These are phyloP conservation scores for Curvularia lunata DNA, from an alignment of 2,329 filamentous ascomycete species.

Conservation along the genomic window DNA sequence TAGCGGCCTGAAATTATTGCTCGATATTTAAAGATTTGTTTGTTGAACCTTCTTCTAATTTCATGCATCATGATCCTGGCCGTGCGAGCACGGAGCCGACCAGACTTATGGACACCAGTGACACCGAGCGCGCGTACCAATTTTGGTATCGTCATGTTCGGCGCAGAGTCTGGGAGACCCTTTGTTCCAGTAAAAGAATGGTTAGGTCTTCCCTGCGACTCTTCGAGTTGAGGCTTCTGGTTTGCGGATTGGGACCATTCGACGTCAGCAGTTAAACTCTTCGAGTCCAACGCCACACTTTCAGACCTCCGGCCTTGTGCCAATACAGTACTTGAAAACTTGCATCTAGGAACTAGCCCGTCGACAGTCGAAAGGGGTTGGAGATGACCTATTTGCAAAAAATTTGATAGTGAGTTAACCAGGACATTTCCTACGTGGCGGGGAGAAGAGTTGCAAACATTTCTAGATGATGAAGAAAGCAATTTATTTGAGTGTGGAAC, in stretches of 20 bases:
- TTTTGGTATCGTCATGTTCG: constrained; percentile 4
- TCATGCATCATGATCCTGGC: constrained; percentile 8
- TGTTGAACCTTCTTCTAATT: neutral
- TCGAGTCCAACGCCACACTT: neutral
- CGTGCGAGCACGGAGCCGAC: constrained; percentile 8
- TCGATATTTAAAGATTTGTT: neutral
- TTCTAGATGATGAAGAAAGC: neutral
- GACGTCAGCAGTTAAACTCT: neutral
- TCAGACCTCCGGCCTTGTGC: neutral
- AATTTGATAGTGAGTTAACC: neutral
- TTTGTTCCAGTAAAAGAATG: neutral
- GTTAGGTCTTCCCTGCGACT: neutral
- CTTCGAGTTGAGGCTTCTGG: neutral
- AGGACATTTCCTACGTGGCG: neutral
- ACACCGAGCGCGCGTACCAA: constrained; percentile 2
- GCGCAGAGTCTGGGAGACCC: constrained; percentile 1
- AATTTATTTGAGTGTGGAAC: constrained; percentile 5
- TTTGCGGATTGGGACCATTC: neutral
- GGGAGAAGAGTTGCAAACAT: neutral
- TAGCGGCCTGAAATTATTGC: neutral
- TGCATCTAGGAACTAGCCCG: neutral
- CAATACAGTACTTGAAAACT: neutral
- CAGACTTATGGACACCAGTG: neutral
- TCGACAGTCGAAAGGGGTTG: neutral
- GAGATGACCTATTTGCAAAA: neutral